phyloP scores from a whole-genome alignment of 768 basidiomycete species.

The Pleurotus platypus region DNA sequence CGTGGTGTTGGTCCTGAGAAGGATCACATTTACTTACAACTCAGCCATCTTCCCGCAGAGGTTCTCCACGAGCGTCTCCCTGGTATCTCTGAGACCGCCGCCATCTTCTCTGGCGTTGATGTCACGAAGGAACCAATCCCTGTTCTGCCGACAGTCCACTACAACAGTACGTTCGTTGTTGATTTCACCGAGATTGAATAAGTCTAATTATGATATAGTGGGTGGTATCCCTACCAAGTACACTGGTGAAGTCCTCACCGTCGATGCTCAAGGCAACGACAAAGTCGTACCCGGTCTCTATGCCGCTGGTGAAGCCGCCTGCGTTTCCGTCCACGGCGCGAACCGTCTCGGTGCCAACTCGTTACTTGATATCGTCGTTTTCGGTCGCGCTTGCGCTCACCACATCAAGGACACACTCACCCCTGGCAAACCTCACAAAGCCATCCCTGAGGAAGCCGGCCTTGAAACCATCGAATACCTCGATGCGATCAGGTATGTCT shows the following conservation, averaged over 20 bases:
- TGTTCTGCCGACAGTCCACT: slow-evolving; percentile 96
- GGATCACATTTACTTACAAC: slow-evolving; percentile 95
- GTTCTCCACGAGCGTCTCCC: slow-evolving; percentile 95
- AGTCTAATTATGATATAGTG: slow-evolving; percentile 49
- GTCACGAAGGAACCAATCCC: slow-evolving; percentile 99
- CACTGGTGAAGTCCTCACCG: slow-evolving; percentile 93
- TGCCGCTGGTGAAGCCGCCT: slow-evolving; percentile 98
- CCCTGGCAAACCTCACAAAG: slow-evolving; percentile 89
- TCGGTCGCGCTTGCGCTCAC: slow-evolving; percentile 98
- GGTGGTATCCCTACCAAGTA: slow-evolving; percentile 99
- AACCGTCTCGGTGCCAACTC: slow-evolving; percentile 99
- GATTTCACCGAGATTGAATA: slow-evolving; percentile 6
- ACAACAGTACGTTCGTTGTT: slow-evolving; percentile 74
- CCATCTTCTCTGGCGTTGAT: slow-evolving; percentile 98
- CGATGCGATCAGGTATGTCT: slow-evolving; percentile 70
- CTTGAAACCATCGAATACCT: slow-evolving; percentile 80
- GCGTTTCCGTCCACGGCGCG: slow-evolving; percentile 98
- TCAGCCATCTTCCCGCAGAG: slow-evolving; percentile 95
- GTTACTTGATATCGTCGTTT: slow-evolving; percentile 97
- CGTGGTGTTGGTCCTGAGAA: slow-evolving; percentile 98
- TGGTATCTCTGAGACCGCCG: slow-evolving; percentile 99
- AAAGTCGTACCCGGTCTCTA: slow-evolving; percentile 94
- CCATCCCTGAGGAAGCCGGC: slow-evolving; percentile 83
- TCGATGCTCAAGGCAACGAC: slow-evolving; percentile 88
- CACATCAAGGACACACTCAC: slow-evolving; percentile 91